Percentiles rank a stretch among this genome's conserved stretches.
Conservation (phyloP, 176 grass and related monocot genomes). For the Juncus inflexus region DNA sequence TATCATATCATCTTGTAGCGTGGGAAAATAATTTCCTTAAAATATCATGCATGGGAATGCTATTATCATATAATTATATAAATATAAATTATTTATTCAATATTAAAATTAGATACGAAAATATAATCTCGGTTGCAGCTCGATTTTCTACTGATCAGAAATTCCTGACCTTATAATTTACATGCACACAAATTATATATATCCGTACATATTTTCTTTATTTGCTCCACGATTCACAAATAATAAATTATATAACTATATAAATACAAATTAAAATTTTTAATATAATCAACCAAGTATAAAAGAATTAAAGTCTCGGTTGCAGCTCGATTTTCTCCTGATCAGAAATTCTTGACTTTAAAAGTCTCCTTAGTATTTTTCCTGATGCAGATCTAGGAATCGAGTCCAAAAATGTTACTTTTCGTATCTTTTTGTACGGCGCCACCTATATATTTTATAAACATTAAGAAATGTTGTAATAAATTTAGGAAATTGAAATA, state of each 20-base stretch:
- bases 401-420: slow-evolving; percentile 43
- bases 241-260: too few species aligned
- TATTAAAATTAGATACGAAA: not conserved
- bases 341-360: slow-evolving; percentile 19
- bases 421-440: slow-evolving; percentile 52
- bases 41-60: too few species aligned
- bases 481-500: not conserved
- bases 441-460: slow-evolving; percentile 36
- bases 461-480: not conserved
- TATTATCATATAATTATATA: too few species aligned
- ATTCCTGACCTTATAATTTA: slow-evolving; percentile 24
- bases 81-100: too few species aligned
- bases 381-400: slow-evolving; percentile 51
- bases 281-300: too few species aligned
- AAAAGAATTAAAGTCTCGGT: slow-evolving; percentile 29
- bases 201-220: too few species aligned
- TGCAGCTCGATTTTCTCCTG: slow-evolving; percentile 17
- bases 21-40: too few species aligned
- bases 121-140: slow-evolving; percentile 28
- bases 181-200: too few species aligned
- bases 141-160: slow-evolving; percentile 6
- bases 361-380: slow-evolving; percentile 48
- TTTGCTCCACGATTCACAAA: too few species aligned
- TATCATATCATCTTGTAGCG: too few species aligned
- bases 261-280: too few species aligned